phyloP scores from a whole-genome alignment of 2,329 filamentous ascomycete genomes.

The Huntiella abstrusa region DNA sequence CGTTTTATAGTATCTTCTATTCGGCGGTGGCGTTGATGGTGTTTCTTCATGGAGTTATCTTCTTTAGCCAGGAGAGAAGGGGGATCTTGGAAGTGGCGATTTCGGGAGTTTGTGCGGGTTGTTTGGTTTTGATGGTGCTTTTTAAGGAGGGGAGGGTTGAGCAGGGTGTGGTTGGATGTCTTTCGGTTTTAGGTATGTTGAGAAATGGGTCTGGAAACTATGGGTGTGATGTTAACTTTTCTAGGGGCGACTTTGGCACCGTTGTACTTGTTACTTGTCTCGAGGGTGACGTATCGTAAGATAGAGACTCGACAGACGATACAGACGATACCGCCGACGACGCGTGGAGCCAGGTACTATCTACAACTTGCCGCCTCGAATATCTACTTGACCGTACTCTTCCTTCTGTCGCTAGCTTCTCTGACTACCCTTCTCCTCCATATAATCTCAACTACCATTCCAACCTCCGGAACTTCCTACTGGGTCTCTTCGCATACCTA shows the following conservation, averaged over 20 bases:
- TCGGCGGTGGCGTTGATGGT: constrained; percentile 61
- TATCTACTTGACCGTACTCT: constrained; percentile 35
- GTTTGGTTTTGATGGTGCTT: constrained; percentile 61
- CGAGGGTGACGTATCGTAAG: constrained; percentile 73
- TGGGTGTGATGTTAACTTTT: no score
- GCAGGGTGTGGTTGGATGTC: constrained; percentile 82
- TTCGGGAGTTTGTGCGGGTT: constrained; percentile 30
- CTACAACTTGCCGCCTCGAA: constrained; percentile 58
- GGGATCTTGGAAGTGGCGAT: constrained; percentile 54
- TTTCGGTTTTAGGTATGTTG: constrained; percentile 53
- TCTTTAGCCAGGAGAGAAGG: constrained; percentile 70
- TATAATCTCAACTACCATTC: constrained; percentile 56
- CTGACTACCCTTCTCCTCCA: constrained; percentile 69
- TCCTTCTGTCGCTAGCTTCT: constrained; percentile 49
- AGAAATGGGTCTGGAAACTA: no score
- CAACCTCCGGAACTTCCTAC: constrained; percentile 55
- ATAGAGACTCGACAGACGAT: constrained; percentile 82
- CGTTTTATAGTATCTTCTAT: constrained; percentile 77
- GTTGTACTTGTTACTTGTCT: not conserved
- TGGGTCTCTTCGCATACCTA: constrained; percentile 74
- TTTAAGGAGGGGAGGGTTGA: constrained; percentile 60
- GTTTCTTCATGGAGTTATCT: constrained; percentile 58
- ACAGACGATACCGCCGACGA: constrained; percentile 85
- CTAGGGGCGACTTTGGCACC: no score
- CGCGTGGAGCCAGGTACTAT: constrained; percentile 70